A percentile compares a stretch with the other conserved stretches of the same genome.
Conservation (phyloP, 2,329 filamentous ascomycete species). For the Sporothrix phasma region DNA sequence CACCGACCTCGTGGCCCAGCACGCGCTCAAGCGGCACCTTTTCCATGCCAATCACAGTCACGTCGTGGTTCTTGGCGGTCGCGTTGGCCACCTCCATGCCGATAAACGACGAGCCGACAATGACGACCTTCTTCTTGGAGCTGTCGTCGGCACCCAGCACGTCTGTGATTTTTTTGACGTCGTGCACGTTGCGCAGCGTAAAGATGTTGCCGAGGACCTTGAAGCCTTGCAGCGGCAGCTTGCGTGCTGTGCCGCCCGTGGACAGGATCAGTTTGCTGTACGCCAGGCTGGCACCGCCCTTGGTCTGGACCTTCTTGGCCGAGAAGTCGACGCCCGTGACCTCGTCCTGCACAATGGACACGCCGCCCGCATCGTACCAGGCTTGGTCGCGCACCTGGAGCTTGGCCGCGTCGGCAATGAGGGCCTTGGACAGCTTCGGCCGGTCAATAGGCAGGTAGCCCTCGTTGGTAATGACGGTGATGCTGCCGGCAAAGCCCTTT, state of each 20-base stretch:
- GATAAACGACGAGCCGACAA: constrained; percentile 91
- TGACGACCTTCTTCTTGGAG: constrained; percentile 68
- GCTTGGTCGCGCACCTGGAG: constrained; percentile 64
- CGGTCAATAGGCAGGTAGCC: constrained; percentile 83
- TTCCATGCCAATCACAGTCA: constrained; percentile 85
- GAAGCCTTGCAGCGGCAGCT: constrained; percentile 72
- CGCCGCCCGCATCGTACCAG: constrained; percentile 59
- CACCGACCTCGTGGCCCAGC: constrained; percentile 71
- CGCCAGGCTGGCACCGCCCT: constrained; percentile 55
- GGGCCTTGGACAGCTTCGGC: constrained; percentile 88
- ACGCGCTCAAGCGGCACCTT: constrained; percentile 74
- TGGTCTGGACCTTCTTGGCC: constrained; percentile 62
- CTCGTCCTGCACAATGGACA: constrained; percentile 50
- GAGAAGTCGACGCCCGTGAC: constrained; percentile 70
- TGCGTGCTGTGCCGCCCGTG: constrained; percentile 69
- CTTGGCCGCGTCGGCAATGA: constrained; percentile 72
- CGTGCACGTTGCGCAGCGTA: constrained; percentile 64
- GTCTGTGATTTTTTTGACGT: constrained; percentile 65
- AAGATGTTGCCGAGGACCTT: constrained; percentile 84
- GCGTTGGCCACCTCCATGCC: constrained; percentile 96
- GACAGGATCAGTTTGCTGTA: constrained; percentile 89
- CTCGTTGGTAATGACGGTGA: constrained; percentile 79
- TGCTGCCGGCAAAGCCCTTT: constrained; percentile 66
- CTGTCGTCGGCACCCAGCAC: constrained; percentile 64
- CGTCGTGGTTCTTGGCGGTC: constrained; percentile 65